Conservation (phyloP, 169 alveolate genomes). For the Blepharisma undulans region DNA sequence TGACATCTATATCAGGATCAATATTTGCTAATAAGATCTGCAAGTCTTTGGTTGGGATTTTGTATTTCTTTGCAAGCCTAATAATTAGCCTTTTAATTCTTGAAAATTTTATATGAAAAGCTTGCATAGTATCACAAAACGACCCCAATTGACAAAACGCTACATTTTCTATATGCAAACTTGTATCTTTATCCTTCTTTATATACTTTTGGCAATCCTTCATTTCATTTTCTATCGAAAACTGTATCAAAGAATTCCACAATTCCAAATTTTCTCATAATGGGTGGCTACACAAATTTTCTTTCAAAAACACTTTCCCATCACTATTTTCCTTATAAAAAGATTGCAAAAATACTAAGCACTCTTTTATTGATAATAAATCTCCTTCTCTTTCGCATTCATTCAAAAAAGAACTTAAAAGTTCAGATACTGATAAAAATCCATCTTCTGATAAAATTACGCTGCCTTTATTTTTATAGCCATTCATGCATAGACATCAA, state of each 20-base stretch:
- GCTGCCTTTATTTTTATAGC: not conserved
- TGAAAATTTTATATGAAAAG: not conserved
- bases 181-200: not conserved
- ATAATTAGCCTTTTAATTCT: not conserved
- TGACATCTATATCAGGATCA: not conserved
- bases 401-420: not conserved
- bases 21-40: not conserved
- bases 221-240: constrained; percentile 23
- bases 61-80: not conserved
- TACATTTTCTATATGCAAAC: not conserved
- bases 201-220: not conserved
- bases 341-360: constrained; percentile 18
- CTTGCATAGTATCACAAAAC: not conserved
- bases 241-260: not conserved
- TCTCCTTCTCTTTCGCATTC: constrained; percentile 8
- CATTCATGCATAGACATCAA: not conserved
- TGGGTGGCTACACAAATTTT: not conserved
- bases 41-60: not conserved
- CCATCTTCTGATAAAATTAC: not conserved
- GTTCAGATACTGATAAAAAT: not conserved
- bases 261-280: not conserved
- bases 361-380: not conserved
- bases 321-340: not conserved
- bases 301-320: not conserved
- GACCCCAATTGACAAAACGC: constrained; percentile 8